Evolutionary conservation across 805 yeast genomes (phyloP).

Genomic region (Diddensiella transvaalensis): DNA sequence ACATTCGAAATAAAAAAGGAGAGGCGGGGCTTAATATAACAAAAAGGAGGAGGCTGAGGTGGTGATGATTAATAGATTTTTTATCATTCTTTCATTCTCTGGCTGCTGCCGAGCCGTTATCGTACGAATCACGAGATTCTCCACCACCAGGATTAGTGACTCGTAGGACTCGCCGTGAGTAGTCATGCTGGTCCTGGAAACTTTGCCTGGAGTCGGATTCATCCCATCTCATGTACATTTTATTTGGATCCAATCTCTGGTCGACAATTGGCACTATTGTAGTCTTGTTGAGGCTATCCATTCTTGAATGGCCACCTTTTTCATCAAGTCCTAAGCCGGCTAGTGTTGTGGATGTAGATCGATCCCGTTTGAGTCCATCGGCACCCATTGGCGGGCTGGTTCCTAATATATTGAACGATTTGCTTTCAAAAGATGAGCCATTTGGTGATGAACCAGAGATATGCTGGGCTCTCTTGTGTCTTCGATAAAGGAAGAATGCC

Average conservation of each 20-base stretch:
- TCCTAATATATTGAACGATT: background rate
- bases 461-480: slow-evolving; percentile 18
- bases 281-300: slow-evolving; percentile 28
- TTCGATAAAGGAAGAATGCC: slow-evolving; percentile 40
- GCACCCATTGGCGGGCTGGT: slow-evolving; percentile 5
- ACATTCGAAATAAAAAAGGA: background rate
- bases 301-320: slow-evolving; percentile 21
- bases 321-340: slow-evolving; percentile 27
- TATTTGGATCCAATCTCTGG: slow-evolving; percentile 57
- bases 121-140: slow-evolving; percentile 12
- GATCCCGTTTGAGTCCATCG: slow-evolving; percentile 13
- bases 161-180: slow-evolving; percentile 51
- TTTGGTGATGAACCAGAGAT: background rate
- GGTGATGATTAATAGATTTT: background rate
- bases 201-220: slow-evolving; percentile 44
- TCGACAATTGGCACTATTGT: slow-evolving; percentile 45
- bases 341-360: slow-evolving; percentile 19
- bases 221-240: slow-evolving; percentile 48
- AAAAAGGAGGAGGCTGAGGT: background rate
- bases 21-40: background rate
- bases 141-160: slow-evolving; percentile 46
- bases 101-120: background rate
- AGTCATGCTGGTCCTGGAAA: slow-evolving; percentile 55
- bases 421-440: background rate
- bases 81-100: too few relatives aligned